These are phyloP conservation scores for Pseudevernia furfuracea DNA, from an alignment of 495 filamentous ascomycete species.

Conservation along the genomic window DNA sequence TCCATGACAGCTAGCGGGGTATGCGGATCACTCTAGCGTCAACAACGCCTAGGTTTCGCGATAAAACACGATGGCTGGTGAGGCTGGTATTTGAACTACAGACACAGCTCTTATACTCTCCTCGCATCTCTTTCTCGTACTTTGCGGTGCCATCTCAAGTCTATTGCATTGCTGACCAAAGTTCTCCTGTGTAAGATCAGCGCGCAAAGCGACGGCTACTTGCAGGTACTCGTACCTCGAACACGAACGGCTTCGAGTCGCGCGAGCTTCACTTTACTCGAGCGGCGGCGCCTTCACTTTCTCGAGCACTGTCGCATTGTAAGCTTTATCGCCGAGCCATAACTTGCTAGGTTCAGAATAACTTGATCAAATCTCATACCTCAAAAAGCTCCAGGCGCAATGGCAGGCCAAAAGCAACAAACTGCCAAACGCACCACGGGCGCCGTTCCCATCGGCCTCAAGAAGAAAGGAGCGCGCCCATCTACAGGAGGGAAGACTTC, in stretches of 20 bases:
- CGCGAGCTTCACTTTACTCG: background rate
- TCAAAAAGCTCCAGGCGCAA: background rate
- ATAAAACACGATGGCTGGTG: conserved; percentile 13
- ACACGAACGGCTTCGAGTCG: background rate
- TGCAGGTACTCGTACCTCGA: background rate
- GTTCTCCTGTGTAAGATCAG: background rate
- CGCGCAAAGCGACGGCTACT: background rate
- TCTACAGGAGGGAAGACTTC: conserved; percentile 7
- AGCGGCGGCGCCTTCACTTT: too few species aligned
- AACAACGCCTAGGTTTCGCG: background rate
- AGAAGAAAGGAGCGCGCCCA: conserved; percentile 11
- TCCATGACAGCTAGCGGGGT: background rate
- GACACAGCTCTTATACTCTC: background rate
- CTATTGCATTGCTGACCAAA: background rate
- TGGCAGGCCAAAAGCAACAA: conserved; percentile 19
- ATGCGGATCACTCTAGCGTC: background rate
- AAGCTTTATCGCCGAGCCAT: background rate
- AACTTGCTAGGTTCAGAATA: background rate
- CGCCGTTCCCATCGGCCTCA: conserved; percentile 13
- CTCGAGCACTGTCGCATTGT: background rate
- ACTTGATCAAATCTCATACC: background rate
- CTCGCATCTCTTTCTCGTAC: background rate
- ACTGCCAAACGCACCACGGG: conserved; percentile 20
- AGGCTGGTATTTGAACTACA: background rate
- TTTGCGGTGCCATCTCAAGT: background rate